These are phyloP conservation scores for Lunasporangiospora selenospora DNA, from an alignment of 192 early-diverging fungal genomes.

Conservation along the genomic window DNA sequence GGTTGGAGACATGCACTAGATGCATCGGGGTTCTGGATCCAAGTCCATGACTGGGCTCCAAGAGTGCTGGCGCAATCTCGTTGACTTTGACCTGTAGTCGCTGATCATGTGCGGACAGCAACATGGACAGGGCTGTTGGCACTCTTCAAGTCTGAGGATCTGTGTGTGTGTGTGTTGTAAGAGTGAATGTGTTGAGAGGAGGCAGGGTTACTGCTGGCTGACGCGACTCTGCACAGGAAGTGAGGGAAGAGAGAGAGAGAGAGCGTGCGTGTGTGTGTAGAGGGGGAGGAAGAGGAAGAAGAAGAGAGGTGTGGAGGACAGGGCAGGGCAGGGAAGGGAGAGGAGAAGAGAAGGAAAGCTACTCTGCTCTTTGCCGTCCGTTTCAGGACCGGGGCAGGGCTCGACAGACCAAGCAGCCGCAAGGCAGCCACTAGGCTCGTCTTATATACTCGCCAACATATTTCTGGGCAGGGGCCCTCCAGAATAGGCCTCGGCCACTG, in stretches of 20 bases:
- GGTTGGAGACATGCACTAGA: constrained; percentile 30
- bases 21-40: constrained; percentile 28
- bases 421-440: too few species aligned
- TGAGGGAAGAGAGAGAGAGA: neutral
- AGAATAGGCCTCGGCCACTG: too few species aligned
- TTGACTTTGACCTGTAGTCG: constrained; percentile 6
- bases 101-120: neutral
- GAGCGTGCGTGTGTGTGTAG: constrained; percentile 2
- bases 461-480: too few species aligned
- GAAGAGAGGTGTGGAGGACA: neutral
- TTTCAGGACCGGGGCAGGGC: neutral
- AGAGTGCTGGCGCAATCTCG: constrained; percentile 14
- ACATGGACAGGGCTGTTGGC: neutral
- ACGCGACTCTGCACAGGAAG: neutral
- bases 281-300: neutral
- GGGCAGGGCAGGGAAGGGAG: neutral
- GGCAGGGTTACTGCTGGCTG: neutral
- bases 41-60: constrained; percentile 15
- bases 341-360: neutral
- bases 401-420: neutral
- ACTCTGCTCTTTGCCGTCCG: too few species aligned
- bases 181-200: neutral
- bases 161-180: neutral
- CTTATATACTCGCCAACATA: too few species aligned
- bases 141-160: neutral